These are phyloP conservation scores for Candida rishiriensis DNA, from an alignment of 805 yeast species.

Conservation along the genomic window DNA sequence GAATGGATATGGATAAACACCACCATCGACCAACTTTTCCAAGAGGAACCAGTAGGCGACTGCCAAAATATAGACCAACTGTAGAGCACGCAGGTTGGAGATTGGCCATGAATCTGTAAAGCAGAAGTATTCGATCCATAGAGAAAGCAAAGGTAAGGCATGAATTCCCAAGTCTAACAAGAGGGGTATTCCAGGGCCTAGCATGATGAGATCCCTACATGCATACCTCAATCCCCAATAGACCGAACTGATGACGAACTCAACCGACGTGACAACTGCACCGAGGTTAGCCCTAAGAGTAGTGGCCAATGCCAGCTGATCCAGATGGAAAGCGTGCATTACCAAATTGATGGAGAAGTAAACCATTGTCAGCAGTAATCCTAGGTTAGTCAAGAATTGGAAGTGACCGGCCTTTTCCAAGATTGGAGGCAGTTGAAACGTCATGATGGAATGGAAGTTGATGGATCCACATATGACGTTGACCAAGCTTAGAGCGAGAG, in stretches of 20 bases:
- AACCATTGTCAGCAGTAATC: constrained; percentile 43
- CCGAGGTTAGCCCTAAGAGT: constrained; percentile 38
- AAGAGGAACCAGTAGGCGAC: constrained; percentile 51
- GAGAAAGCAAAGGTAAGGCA: constrained; percentile 50
- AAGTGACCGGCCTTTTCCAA: constrained; percentile 57
- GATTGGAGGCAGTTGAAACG: constrained; percentile 41
- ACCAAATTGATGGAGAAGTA: constrained; percentile 36
- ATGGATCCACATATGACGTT: constrained; percentile 8
- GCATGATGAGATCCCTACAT: constrained; percentile 44
- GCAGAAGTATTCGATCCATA: constrained; percentile 50
- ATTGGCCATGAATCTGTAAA: constrained; percentile 44
- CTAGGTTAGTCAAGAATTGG: constrained; percentile 71
- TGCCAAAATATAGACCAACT: constrained; percentile 36
- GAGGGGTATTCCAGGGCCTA: constrained; percentile 39
- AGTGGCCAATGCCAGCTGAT: constrained; percentile 2
- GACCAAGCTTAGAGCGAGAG: constrained; percentile 13
- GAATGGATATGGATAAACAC: constrained; percentile 61
- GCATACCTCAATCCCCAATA: constrained; percentile 68
- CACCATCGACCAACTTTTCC: constrained; percentile 41
- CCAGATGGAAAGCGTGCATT: constrained; percentile 32
- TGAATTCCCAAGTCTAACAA: constrained; percentile 55
- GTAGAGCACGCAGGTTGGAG: constrained; percentile 33
- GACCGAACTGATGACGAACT: constrained; percentile 54
- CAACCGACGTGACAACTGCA: constrained; percentile 54
- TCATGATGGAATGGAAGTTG: constrained; percentile 12